These are phyloP conservation scores for Alloteropsis angusta DNA, from an alignment of 202 grass and related monocot genomes.

Conservation along the genomic window DNA sequence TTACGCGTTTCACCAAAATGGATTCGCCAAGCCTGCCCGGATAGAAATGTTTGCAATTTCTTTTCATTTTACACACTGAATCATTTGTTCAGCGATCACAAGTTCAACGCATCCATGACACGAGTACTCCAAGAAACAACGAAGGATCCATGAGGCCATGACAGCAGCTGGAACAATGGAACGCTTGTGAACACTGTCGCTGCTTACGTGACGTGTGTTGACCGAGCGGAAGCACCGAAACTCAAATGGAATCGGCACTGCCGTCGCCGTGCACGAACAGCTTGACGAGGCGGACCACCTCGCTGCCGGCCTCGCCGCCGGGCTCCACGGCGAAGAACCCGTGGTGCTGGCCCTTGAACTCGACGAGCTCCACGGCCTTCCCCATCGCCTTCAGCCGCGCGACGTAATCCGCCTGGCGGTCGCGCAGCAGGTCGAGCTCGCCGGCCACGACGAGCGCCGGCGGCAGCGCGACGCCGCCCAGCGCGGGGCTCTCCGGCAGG, in stretches of 20 bases:
- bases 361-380: constrained; percentile 34
- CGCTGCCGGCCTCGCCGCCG: constrained; percentile 12
- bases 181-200: background rate
- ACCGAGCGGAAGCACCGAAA: background rate
- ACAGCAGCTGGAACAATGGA: background rate
- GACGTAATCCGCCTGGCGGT: constrained; percentile 36
- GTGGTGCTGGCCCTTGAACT: constrained; percentile 39
- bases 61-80: background rate
- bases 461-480: constrained; percentile 20
- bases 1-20: too few relatives aligned
- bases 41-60: background rate
- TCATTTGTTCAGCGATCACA: background rate
- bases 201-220: background rate
- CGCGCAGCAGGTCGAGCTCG: constrained; percentile 30
- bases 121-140: background rate
- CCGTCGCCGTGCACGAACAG: background rate
- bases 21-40: background rate
- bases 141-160: background rate
- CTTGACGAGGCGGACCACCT: constrained; percentile 26
- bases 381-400: constrained; percentile 35
- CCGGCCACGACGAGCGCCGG: constrained; percentile 34
- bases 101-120: background rate
- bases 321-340: constrained; percentile 40
- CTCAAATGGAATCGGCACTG: background rate
- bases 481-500: constrained; percentile 23